Evolutionary conservation across 257 asterid species (phyloP).

Genomic region (Solanum lycopersicoides): DNA sequence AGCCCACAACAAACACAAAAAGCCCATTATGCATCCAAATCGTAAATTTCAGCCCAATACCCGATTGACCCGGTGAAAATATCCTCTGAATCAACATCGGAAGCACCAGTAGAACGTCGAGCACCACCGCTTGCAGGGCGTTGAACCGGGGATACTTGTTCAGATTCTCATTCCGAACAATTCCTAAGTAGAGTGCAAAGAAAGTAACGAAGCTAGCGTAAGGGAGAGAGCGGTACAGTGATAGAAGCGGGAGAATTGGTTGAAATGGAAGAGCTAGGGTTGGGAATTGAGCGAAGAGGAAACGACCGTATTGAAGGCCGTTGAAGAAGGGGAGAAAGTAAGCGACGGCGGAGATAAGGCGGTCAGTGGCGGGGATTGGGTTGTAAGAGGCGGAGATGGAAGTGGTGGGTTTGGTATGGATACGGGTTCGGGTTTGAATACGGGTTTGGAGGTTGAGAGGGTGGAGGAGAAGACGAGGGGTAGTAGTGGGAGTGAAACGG

Average conservation of each 20-base stretch:
- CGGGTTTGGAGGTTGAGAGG: conserved; percentile 16
- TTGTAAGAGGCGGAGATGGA: conserved; percentile 25
- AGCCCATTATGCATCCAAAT: conserved; percentile 57
- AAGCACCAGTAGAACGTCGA: conserved; percentile 69
- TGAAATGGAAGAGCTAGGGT: conserved; percentile 52
- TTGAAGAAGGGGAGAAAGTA: conserved; percentile 89
- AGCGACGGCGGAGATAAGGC: conserved; percentile 77
- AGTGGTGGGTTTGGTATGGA: not conserved
- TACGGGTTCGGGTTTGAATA: not conserved
- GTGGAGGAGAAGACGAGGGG: conserved; percentile 6
- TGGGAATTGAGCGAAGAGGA: conserved; percentile 71
- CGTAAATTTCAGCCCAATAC: conserved; percentile 49
- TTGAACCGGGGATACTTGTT: conserved; percentile 74
- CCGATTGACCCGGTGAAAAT: conserved; percentile 55
- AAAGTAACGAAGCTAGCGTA: conserved; percentile 81
- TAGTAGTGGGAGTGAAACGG: conserved; percentile 29
- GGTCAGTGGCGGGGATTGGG: conserved; percentile 77
- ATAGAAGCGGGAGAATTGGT: conserved; percentile 68
- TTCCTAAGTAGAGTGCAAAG: conserved; percentile 71
- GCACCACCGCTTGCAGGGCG: conserved; percentile 79
- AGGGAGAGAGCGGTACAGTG: conserved; percentile 78
- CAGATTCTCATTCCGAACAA: conserved; percentile 54
- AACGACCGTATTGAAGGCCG: conserved; percentile 85
- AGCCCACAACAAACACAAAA: conserved; percentile 54
- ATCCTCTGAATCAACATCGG: conserved; percentile 79